phyloP scores from a whole-genome alignment of 1,284 basidiomycete genomes.

The Pascua sp. region DNA sequence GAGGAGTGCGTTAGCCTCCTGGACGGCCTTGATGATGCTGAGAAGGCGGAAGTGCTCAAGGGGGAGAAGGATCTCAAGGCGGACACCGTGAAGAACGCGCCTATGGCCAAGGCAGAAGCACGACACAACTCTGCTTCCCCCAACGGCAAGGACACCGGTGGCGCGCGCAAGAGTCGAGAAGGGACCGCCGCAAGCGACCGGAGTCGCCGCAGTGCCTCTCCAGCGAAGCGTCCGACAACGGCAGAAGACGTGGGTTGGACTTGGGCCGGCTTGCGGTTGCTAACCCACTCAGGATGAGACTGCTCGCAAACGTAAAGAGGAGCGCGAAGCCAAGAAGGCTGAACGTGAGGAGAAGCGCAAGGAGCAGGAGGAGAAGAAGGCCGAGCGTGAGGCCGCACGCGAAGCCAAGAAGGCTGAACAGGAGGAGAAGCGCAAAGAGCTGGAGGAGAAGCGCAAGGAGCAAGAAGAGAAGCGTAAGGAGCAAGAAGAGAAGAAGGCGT shows the following conservation, averaged over 20 bases:
- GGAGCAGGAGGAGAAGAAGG: constrained; percentile 8
- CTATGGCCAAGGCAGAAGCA: no score
- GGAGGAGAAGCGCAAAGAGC: constrained; percentile 12
- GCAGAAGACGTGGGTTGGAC: constrained; percentile 42
- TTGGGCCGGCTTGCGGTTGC: no score
- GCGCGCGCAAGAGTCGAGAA: constrained; percentile 24
- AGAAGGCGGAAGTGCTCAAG: constrained; percentile 34
- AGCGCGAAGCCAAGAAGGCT: constrained; percentile 2
- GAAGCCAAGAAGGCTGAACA: constrained; percentile 8
- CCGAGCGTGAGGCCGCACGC: constrained; percentile 2
- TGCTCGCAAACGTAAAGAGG: constrained; percentile 14
- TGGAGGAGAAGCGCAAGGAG: constrained; percentile 11
- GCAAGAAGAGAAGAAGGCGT: constrained; percentile 22
- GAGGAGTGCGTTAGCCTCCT: constrained; percentile 29
- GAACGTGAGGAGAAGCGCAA: background rate
- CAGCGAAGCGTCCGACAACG: constrained; percentile 29
- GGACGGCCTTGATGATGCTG: constrained; percentile 28
- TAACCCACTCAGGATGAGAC: constrained; percentile 27
- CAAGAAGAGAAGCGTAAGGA: constrained; percentile 9
- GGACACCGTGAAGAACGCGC: no score
- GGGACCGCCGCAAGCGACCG: constrained; percentile 27
- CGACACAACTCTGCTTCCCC: no score
- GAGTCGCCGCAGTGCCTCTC: constrained; percentile 29
- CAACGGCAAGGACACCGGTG: background rate
- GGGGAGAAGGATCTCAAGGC: constrained; percentile 7